Evolutionary conservation across 2,329 filamentous ascomycete genomes (phyloP), one percentile per base, ranked within the genome.

Genomic region (Colletotrichum siamense): DNA sequence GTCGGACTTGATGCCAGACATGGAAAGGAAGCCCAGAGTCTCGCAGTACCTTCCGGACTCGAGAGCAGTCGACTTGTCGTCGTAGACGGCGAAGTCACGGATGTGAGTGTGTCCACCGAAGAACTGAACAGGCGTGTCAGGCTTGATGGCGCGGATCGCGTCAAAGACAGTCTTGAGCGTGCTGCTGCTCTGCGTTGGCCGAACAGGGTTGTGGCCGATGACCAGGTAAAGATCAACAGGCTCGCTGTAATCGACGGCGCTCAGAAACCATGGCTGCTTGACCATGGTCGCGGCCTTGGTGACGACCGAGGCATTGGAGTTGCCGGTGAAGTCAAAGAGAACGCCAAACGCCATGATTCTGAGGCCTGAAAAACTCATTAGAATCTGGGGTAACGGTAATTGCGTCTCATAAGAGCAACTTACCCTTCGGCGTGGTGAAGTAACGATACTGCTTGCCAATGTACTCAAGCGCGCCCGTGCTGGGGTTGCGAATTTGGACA

Each of bases 1-100:
- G 39, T 82, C 83, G 1, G 84, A 85, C 69, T 89, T 82, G 78
- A 94, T 89, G 18, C 92, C 92, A 66, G 88, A 89, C 84, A 94
- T 89, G n/a, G 91, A 90, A 26, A 93, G 81, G 90, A 91, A 94
- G 28, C 92, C 92, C 1, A 94, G 85, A 3, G 92, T 94, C 84
- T 94, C 92, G 81, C 92, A 94, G 82, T 94, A 94, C 69, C 91
- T 88, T 8, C 91, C 92, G 4, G 92, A 91, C 79, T 93, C 92
- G 10, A 94, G 85, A 1, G 88, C 92, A 6, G 92, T 92, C 8
- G 90, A 89, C 79, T 88, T 89, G 72, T 91, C 87, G 80, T 94
- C 92, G 77, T 91, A 93, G 4, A 93, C 89, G 22, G 87, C 88
- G 81, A 93, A 93, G 81, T 94, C 92, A 18, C 93, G 90, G 76